phyloP scores from a whole-genome alignment of 139 green algal genomes.

The Coccomyxa sp. region DNA sequence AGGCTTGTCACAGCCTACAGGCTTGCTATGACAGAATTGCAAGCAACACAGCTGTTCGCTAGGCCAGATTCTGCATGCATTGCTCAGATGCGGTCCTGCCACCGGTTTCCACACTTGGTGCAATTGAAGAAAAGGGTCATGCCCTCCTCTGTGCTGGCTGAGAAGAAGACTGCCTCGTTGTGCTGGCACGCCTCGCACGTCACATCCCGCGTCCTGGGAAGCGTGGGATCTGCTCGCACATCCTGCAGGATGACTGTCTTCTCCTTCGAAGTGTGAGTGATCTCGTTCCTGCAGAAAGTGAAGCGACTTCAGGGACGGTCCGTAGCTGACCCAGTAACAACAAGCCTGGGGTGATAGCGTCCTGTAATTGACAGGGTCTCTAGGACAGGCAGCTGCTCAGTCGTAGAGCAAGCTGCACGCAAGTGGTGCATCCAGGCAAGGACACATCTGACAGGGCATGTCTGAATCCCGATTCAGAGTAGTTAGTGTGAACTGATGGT shows the following conservation, averaged over 20 bases:
- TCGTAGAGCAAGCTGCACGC: background rate
- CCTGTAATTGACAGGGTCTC: background rate
- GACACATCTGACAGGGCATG: background rate
- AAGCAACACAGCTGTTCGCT: too few species aligned
- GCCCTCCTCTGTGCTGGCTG: slow-evolving; percentile 67
- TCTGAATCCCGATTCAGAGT: background rate
- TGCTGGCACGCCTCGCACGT: slow-evolving; percentile 71
- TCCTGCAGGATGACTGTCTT: slow-evolving; percentile 80
- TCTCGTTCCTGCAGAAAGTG: slow-evolving; percentile 46
- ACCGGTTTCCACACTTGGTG: slow-evolving; percentile 60
- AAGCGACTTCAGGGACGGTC: background rate
- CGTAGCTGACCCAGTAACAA: background rate
- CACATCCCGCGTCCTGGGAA: slow-evolving; percentile 82
- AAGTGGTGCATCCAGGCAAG: too few species aligned
- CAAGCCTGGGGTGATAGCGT: background rate
- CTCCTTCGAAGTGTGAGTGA: slow-evolving; percentile 73
- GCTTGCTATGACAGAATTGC: too few species aligned
- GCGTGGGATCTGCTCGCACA: slow-evolving; percentile 79
- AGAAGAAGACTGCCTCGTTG: slow-evolving; percentile 88
- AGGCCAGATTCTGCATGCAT: too few species aligned
- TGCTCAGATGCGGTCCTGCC: slow-evolving; percentile 77
- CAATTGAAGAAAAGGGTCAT: slow-evolving; percentile 89
- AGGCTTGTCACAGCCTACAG: too few species aligned
- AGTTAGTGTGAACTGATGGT: too few species aligned
- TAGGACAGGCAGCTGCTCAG: background rate